Evolutionary conservation across 345 rosid genomes (phyloP).

Genomic region (Luvunga scandens): DNA sequence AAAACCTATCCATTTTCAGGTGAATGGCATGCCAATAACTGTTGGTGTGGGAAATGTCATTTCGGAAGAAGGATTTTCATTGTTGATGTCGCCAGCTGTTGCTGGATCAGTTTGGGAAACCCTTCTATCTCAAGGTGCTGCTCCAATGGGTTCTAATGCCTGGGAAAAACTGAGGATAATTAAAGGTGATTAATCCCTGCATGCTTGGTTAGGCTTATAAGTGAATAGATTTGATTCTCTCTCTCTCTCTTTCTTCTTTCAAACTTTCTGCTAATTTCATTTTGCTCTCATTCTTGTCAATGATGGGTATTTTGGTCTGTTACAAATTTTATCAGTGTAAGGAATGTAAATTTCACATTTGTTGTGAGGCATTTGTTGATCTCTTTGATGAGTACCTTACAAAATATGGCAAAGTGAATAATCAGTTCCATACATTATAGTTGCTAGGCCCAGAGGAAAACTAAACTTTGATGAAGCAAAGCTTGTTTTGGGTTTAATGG

Average conservation of each 20-base stretch:
- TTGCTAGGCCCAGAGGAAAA: neutral
- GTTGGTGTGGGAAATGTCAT: constrained; percentile 72
- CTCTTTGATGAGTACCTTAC: neutral
- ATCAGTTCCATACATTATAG: neutral
- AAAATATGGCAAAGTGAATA: neutral
- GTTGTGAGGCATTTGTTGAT: no score
- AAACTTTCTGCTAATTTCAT: no score
- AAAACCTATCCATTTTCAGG: constrained; percentile 37
- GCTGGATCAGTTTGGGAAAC: constrained; percentile 73
- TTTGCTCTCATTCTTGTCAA: no score
- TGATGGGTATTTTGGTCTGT: no score
- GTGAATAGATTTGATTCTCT: neutral
- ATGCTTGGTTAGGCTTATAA: neutral
- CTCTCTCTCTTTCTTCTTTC: no score
- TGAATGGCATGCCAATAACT: constrained; percentile 75
- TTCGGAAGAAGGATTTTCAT: constrained; percentile 71
- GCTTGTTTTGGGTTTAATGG: neutral
- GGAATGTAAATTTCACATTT: no score
- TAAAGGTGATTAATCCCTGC: constrained; percentile 45
- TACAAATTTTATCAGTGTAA: no score
- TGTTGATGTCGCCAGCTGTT: constrained; percentile 70
- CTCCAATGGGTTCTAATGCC: constrained; percentile 86
- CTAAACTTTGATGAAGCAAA: neutral
- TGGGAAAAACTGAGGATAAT: constrained; percentile 87
- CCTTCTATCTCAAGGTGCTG: constrained; percentile 71